Conservation (phyloP, 2,329 filamentous ascomycete species). For the Epichloe brachyelytri region DNA sequence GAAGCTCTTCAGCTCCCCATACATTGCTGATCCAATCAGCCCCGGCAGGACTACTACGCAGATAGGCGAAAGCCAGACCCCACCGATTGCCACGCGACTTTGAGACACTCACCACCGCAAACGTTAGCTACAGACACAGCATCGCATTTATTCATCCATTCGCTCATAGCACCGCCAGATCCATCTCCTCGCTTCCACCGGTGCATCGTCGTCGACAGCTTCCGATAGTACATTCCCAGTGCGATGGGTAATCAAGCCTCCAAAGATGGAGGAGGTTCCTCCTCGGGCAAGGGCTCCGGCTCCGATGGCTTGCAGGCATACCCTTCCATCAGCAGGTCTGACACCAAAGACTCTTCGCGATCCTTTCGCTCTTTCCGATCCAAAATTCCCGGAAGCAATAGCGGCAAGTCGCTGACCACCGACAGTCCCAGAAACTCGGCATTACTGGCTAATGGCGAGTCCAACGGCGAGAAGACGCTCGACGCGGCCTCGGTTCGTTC, state of each 20-base stretch:
- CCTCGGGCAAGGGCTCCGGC: slow-evolving; percentile 35
- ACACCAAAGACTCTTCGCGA: slow-evolving; percentile 83
- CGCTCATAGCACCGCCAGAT: neutral
- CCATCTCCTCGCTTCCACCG: slow-evolving; percentile 9
- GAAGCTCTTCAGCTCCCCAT: neutral
- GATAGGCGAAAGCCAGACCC: slow-evolving; percentile 6
- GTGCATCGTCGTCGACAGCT: neutral
- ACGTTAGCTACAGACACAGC: slow-evolving; percentile 1
- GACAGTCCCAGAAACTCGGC: slow-evolving; percentile 75
- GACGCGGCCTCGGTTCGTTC: slow-evolving; percentile 69
- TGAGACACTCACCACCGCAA: slow-evolving; percentile 13
- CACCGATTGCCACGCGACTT: slow-evolving; percentile 16
- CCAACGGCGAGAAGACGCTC: slow-evolving; percentile 42
- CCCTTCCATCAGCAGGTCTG: slow-evolving; percentile 81
- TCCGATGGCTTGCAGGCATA: slow-evolving; percentile 58
- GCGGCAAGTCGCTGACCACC: slow-evolving; percentile 31
- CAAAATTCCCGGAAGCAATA: slow-evolving; percentile 68
- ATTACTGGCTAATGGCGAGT: slow-evolving; percentile 49
- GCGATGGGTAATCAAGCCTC: slow-evolving; percentile 68
- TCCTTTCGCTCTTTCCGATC: slow-evolving; percentile 77
- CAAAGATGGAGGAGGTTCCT: slow-evolving; percentile 37
- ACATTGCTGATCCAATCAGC: neutral
- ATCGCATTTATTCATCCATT: neutral
- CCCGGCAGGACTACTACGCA: neutral
- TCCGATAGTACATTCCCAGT: slow-evolving; percentile 1